A percentile compares a stretch with the other conserved stretches of the same genome.
These are phyloP conservation scores for Holtermanniella nyarrowii DNA, from an alignment of 768 basidiomycete genomes.

Conservation along the genomic window DNA sequence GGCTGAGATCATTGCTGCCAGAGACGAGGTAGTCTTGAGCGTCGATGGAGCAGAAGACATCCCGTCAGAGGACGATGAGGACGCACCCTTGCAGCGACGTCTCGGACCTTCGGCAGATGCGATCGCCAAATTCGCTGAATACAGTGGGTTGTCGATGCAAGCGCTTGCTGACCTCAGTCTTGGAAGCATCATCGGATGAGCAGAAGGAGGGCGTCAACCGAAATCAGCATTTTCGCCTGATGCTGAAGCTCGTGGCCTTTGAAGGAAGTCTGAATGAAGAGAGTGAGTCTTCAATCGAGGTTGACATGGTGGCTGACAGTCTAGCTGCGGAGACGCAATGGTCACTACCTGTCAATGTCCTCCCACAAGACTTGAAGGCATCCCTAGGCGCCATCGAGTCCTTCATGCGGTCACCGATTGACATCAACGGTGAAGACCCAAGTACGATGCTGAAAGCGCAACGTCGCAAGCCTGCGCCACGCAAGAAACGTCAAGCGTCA, in stretches of 20 bases:
- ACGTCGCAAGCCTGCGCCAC: conserved; percentile 11
- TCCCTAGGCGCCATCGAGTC: conserved; percentile 68
- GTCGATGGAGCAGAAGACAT: conserved; percentile 32
- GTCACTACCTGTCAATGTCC: conserved; percentile 65
- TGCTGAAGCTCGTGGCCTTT: conserved; percentile 73
- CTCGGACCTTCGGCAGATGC: conserved; percentile 58
- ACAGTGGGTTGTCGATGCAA: conserved; percentile 49
- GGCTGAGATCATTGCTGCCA: conserved; percentile 32
- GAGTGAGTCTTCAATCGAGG: conserved; percentile 46
- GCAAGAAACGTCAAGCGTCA: background rate
- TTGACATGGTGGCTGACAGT: background rate
- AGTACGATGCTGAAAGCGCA: conserved; percentile 43
- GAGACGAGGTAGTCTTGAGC: conserved; percentile 40
- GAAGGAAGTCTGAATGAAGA: conserved; percentile 49
- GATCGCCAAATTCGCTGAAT: conserved; percentile 58
- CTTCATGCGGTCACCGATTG: conserved; percentile 70
- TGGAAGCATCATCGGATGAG: conserved; percentile 65
- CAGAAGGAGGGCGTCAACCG: conserved; percentile 66
- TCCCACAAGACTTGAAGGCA: conserved; percentile 57
- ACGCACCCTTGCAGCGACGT: conserved; percentile 15
- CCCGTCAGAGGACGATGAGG: conserved; percentile 25
- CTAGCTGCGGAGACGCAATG: conserved; percentile 47
- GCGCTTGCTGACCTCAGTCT: conserved; percentile 46
- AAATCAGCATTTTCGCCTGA: conserved; percentile 67
- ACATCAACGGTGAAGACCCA: conserved; percentile 61